phyloP scores from a whole-genome alignment of 768 basidiomycete species.

The Mycena haematopus region DNA sequence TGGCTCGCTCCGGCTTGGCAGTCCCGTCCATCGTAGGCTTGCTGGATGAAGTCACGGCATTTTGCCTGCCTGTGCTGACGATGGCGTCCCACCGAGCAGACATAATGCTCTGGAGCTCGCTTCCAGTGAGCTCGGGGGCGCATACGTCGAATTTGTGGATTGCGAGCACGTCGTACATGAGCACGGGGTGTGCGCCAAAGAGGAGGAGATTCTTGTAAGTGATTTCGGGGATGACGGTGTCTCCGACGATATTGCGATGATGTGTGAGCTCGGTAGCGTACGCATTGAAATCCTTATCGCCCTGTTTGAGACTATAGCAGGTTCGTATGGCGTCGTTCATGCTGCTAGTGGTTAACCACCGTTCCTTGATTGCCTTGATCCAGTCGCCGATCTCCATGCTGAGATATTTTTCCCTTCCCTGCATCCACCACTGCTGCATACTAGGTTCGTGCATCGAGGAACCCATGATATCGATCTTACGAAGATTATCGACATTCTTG shows the following conservation, averaged over 20 bases:
- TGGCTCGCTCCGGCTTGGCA: too few species aligned
- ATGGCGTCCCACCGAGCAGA: too few species aligned
- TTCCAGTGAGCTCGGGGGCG: not conserved
- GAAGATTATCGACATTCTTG: not conserved
- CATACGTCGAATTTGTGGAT: too few species aligned
- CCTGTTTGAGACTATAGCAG: constrained; percentile 9
- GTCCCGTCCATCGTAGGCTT: too few species aligned
- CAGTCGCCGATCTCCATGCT: not conserved
- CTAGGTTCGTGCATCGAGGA: constrained; percentile 1
- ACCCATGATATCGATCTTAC: constrained; percentile 2
- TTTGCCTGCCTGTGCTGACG: too few species aligned
- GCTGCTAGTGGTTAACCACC: constrained; percentile 1
- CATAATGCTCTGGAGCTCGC: not conserved
- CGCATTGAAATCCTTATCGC: constrained; percentile 1
- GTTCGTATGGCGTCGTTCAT: constrained; percentile 2
- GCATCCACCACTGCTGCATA: constrained; percentile 8
- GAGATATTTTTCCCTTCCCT: constrained; percentile 2
- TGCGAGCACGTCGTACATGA: too few species aligned
- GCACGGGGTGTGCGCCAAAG: too few species aligned
- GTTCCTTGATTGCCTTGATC: constrained; percentile 1
- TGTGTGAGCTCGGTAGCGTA: constrained; percentile 2
- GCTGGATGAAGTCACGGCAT: too few species aligned
- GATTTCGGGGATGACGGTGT: constrained; percentile 6
- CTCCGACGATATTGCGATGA: constrained; percentile 9
- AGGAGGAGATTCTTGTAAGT: constrained; percentile 5